phyloP scores from a whole-genome alignment of 2,329 filamentous ascomycete genomes.

The Colletotrichum aenigma region DNA sequence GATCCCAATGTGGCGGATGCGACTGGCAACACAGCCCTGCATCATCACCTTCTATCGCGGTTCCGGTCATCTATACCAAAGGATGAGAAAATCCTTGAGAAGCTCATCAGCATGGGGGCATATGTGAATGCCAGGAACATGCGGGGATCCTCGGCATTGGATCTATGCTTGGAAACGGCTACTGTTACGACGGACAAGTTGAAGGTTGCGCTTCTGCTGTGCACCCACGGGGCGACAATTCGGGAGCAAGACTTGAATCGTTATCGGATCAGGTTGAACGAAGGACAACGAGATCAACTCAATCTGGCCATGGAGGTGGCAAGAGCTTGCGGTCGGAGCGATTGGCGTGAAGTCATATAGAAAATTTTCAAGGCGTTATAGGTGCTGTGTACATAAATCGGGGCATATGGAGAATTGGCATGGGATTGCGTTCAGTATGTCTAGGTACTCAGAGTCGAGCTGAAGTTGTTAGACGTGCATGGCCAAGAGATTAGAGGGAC shows the following conservation, averaged over 20 bases:
- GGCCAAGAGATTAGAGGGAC: rapidly evolving
- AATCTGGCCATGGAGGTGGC: background rate
- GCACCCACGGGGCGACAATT: background rate
- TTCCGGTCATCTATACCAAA: background rate
- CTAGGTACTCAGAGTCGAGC: no score
- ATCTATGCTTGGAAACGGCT: background rate
- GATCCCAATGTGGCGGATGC: background rate
- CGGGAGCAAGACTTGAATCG: background rate
- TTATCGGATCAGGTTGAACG: background rate
- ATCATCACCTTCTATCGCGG: constrained; percentile 8
- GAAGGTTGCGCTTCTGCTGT: background rate
- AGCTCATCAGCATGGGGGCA: constrained; percentile 33
- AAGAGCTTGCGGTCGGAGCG: background rate
- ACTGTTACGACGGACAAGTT: background rate
- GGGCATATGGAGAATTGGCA: background rate
- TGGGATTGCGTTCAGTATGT: no score
- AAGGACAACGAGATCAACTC: background rate
- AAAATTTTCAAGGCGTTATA: background rate
- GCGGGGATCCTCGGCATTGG: background rate
- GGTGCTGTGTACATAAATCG: background rate
- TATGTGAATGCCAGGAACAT: constrained; percentile 28
- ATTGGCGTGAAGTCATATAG: background rate
- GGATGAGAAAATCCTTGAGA: background rate
- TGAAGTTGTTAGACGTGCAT: background rate
- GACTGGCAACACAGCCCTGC: constrained; percentile 2